Conservation (phyloP, 345 rosid genomes). For the Stellera chamaejasme region DNA sequence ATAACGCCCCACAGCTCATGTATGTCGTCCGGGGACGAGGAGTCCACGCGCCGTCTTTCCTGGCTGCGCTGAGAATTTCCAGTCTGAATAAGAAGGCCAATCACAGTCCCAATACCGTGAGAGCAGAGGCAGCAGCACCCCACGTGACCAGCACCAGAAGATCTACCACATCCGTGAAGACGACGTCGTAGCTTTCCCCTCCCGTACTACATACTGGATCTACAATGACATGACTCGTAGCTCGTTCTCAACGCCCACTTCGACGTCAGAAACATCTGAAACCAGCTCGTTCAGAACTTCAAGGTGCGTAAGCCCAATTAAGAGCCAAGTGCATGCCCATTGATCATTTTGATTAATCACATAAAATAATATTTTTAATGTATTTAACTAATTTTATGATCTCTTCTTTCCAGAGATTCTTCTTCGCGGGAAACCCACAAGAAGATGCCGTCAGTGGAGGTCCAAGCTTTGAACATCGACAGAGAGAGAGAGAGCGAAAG, state of each 20-base stretch:
- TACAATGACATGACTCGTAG: conserved; percentile 20
- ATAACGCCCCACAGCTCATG: conserved; percentile 22
- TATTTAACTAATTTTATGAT: background rate
- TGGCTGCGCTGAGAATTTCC: background rate
- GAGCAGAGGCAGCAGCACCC: no score
- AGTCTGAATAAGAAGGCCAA: background rate
- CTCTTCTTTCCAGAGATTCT: conserved; percentile 24
- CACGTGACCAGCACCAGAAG: conserved; percentile 22
- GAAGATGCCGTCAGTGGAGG: conserved; percentile 5
- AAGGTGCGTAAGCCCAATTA: conserved; percentile 17
- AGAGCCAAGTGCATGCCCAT: background rate
- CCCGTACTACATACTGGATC: conserved; percentile 34
- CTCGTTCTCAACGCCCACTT: conserved; percentile 21
- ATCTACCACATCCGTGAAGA: conserved; percentile 21
- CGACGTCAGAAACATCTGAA: conserved; percentile 19
- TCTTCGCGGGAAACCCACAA: conserved; percentile 36
- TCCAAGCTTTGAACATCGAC: background rate
- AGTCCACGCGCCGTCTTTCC: background rate
- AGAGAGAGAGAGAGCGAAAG: background rate
- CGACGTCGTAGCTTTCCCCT: conserved; percentile 26
- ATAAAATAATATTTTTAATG: no score
- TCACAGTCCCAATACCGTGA: background rate
- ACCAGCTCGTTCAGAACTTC: conserved; percentile 32
- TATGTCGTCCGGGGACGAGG: conserved; percentile 32
- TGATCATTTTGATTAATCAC: no score